A percentile compares a stretch with the other conserved stretches of the same genome.
Evolutionary conservation across 2,329 filamentous ascomycete genomes (phyloP).

Genomic region (Colletotrichum sp.): DNA sequence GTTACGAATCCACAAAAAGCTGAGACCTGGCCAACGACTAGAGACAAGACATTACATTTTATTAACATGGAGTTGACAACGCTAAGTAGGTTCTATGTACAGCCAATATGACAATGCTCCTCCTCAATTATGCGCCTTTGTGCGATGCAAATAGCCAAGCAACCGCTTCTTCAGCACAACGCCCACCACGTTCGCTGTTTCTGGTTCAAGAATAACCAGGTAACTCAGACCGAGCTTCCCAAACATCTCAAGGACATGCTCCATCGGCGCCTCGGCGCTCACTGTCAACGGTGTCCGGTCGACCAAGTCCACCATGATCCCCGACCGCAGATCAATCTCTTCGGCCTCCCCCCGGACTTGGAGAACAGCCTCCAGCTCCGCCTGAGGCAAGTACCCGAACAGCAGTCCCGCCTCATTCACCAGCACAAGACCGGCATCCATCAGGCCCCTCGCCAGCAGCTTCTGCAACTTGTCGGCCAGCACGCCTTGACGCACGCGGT

Average conservation of each 20-base stretch:
- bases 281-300: constrained; percentile 58
- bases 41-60: background rate
- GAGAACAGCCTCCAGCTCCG: constrained; percentile 56
- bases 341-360: constrained; percentile 31
- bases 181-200: constrained; percentile 52
- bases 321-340: constrained; percentile 33
- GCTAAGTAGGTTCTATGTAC: background rate
- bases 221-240: constrained; percentile 59
- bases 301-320: constrained; percentile 49
- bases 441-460: constrained; percentile 53
- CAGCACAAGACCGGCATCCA: constrained; percentile 63
- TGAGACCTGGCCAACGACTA: background rate
- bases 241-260: constrained; percentile 66
- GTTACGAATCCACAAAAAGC: too few relatives aligned
- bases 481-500: constrained; percentile 39
- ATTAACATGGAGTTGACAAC: background rate
- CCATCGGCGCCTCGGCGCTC: constrained; percentile 56
- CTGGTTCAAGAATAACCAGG: constrained; percentile 57
- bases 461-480: constrained; percentile 50
- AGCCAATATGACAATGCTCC: background rate
- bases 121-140: background rate
- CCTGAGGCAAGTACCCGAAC: constrained; percentile 60
- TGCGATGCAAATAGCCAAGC: constrained; percentile 4
- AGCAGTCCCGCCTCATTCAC: constrained; percentile 51
- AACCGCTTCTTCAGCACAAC: constrained; percentile 64